phyloP scores from a whole-genome alignment of 257 asterid genomes.

The Anisodus tanguticus region DNA sequence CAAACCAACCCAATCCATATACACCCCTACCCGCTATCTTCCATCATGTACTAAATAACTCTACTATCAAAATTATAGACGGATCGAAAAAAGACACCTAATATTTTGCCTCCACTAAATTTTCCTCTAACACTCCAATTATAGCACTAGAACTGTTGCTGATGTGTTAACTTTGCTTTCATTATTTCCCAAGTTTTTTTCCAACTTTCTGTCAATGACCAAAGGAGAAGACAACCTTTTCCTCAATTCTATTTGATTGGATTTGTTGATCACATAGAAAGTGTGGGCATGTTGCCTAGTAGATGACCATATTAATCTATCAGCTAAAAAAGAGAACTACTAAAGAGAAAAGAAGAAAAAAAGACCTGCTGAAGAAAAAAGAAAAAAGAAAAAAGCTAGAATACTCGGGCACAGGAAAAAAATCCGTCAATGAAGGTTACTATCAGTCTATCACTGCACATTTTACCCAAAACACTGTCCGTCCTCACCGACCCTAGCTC shows the following conservation, averaged over 20 bases:
- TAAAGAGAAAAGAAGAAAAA: neutral
- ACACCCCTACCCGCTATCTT: neutral
- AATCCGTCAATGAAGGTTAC: neutral
- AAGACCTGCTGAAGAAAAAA: neutral
- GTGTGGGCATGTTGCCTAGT: neutral
- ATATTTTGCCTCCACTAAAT: neutral
- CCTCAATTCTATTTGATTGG: neutral
- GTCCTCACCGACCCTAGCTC: neutral
- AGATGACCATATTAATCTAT: neutral
- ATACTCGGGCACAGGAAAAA: neutral
- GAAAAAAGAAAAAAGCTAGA: neutral
- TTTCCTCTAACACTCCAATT: neutral
- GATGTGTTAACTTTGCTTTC: neutral
- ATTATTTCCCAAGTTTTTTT: neutral
- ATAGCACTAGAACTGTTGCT: slow-evolving; percentile 8
- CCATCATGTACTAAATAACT: neutral
- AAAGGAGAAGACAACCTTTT: neutral
- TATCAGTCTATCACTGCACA: neutral
- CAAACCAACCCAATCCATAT: no score
- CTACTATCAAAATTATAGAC: neutral
- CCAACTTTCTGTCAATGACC: neutral
- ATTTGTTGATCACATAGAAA: neutral
- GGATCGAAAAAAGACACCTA: neutral
- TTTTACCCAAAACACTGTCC: neutral
- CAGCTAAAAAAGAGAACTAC: neutral